A percentile compares a stretch with the other conserved stretches of the same genome.
These are phyloP conservation scores for Tetragonia tetragonoides DNA, from an alignment of 148 eudicot genomes.

Conservation along the genomic window DNA sequence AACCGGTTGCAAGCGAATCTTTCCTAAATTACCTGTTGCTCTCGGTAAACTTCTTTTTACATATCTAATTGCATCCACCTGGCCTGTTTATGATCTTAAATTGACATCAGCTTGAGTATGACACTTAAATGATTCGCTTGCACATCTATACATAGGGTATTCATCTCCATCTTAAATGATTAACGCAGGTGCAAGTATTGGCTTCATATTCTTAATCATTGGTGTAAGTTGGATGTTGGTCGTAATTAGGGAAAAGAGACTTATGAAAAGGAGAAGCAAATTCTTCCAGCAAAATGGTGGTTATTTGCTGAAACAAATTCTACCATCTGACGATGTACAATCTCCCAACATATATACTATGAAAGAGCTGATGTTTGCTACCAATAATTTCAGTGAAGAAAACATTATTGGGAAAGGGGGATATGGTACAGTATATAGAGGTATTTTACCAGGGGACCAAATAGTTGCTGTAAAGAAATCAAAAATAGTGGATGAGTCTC, in stretches of 20 bases:
- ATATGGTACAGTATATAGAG: conserved; percentile 15
- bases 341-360: conserved; percentile 9
- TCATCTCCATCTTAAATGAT: background rate
- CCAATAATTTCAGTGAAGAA: background rate
- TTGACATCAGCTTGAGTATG: no score
- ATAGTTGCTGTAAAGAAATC: conserved; percentile 20
- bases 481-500: conserved; percentile 14
- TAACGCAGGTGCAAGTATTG: background rate
- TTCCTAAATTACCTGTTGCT: background rate
- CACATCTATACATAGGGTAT: no score
- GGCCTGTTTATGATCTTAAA: no score
- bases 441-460: background rate
- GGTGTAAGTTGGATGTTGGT: background rate
- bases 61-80: no score
- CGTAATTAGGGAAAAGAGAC: background rate
- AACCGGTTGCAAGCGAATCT: background rate
- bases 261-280: background rate
- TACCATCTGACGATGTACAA: background rate
- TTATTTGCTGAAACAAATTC: conserved; percentile 5
- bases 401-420: background rate
- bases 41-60: background rate
- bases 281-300: conserved; percentile 24
- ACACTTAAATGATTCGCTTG: background rate
- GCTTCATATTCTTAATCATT: background rate
- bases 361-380: conserved; percentile 6